These are phyloP conservation scores for Poa annua DNA, from an alignment of 176 grass and related monocot species.

Conservation along the genomic window DNA sequence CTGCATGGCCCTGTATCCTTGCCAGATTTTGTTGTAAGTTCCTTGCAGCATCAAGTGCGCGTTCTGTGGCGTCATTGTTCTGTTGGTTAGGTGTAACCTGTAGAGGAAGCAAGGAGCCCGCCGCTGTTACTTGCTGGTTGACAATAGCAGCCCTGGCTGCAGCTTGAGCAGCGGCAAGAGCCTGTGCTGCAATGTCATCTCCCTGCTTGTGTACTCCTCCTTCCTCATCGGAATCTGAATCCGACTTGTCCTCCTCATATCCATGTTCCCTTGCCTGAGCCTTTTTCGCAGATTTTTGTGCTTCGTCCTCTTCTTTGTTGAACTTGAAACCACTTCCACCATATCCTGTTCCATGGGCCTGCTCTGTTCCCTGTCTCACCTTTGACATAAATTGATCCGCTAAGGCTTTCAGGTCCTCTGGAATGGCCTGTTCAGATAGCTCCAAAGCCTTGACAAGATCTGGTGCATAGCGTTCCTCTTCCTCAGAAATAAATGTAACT, in stretches of 20 bases:
- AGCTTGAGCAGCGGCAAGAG: conserved; percentile 60
- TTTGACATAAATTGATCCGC: conserved; percentile 89
- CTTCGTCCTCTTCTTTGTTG: conserved; percentile 97
- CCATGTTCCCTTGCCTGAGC: conserved; percentile 96
- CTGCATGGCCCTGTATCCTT: conserved; percentile 89
- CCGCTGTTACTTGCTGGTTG: conserved; percentile 45
- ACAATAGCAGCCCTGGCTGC: conserved; percentile 64
- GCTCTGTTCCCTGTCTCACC: conserved; percentile 91
- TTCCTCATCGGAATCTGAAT: conserved; percentile 95
- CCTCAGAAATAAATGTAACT: conserved; percentile 91
- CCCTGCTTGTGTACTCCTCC: conserved; percentile 73
- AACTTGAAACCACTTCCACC: conserved; percentile 97
- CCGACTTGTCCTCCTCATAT: conserved; percentile 91
- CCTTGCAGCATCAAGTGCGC: conserved; percentile 89
- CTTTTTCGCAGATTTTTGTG: conserved; percentile 77
- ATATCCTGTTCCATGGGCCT: conserved; percentile 91
- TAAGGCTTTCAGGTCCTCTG: conserved; percentile 80
- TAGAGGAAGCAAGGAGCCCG: conserved; percentile 61
- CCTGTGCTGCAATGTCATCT: conserved; percentile 67
- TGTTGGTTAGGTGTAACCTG: conserved; percentile 48
- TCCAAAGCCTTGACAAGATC: conserved; percentile 96
- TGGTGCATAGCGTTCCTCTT: conserved; percentile 88
- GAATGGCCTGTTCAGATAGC: conserved; percentile 85
- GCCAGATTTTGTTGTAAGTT: conserved; percentile 86
- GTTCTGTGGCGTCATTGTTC: conserved; percentile 74